These are phyloP conservation scores for Chalciporus sphaerocephalus DNA, from an alignment of 768 basidiomycete species.

Conservation along the genomic window DNA sequence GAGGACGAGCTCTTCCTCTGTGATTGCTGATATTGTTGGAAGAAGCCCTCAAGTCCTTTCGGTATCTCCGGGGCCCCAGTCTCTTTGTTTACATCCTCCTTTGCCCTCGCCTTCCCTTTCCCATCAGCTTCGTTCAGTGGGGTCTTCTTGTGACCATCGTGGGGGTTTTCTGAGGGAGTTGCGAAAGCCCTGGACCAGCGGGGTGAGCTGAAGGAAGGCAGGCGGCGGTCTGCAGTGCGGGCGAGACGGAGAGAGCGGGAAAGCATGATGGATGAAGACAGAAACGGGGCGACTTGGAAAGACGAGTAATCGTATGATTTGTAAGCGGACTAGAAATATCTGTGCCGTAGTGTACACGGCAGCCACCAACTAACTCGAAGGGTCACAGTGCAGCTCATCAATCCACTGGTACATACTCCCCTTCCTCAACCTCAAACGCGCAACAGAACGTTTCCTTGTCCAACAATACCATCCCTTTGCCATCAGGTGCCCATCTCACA, in stretches of 20 bases:
- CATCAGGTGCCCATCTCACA: conserved; percentile 80
- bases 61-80: conserved; percentile 42
- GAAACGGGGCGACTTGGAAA: background rate
- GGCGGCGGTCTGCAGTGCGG: conserved; percentile 40
- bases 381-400: background rate
- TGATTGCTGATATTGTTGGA: conserved; percentile 56
- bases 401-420: background rate
- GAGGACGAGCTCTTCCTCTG: conserved; percentile 30
- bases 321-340: background rate
- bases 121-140: conserved; percentile 13
- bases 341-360: too few relatives aligned
- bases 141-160: conserved; percentile 28
- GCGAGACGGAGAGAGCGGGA: conserved; percentile 57
- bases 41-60: conserved; percentile 74
- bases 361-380: too few relatives aligned
- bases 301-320: background rate
- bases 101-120: conserved; percentile 35
- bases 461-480: conserved; percentile 70
- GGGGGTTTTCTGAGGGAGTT: conserved; percentile 37
- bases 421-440: conserved; percentile 70
- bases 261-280: conserved; percentile 43
- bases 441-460: conserved; percentile 83
- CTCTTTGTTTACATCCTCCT: conserved; percentile 33
- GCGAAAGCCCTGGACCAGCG: conserved; percentile 43
- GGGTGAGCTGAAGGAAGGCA: conserved; percentile 32